Percentiles rank a stretch among this genome's conserved stretches.
Evolutionary conservation across 805 yeast species (phyloP).

Genomic region (Myxozyma udenii): DNA sequence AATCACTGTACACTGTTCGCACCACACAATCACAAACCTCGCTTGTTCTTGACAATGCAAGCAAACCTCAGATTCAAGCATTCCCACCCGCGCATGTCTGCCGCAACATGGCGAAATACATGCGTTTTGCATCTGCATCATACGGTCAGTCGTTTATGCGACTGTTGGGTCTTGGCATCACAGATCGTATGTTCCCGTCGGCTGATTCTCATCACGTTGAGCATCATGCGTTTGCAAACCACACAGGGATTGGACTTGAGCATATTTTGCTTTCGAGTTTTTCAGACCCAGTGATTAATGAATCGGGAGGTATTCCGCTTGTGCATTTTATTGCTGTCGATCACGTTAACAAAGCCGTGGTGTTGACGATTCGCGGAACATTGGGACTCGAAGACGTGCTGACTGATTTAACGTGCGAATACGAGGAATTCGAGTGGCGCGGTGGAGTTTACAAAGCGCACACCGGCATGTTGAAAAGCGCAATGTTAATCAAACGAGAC

Average conservation of each 20-base stretch:
- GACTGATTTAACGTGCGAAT: conserved; percentile 38
- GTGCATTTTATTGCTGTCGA: conserved; percentile 38
- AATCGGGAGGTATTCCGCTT: conserved; percentile 36
- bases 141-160: conserved; percentile 39
- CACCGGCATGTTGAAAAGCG: conserved; percentile 37
- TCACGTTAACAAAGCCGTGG: conserved; percentile 36
- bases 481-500: conserved; percentile 30
- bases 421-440: conserved; percentile 35
- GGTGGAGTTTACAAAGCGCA: conserved; percentile 35
- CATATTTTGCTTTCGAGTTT: conserved; percentile 37
- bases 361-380: conserved; percentile 38
- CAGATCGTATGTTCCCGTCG: conserved; percentile 30
- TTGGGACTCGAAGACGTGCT: conserved; percentile 38
- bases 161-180: conserved; percentile 34
- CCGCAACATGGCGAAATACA: conserved; percentile 36
- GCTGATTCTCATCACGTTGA: conserved; percentile 34
- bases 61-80: conserved; percentile 26
- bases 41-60: conserved; percentile 21
- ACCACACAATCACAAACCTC: conserved; percentile 28
- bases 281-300: conserved; percentile 31
- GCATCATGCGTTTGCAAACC: conserved; percentile 38
- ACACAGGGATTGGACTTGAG: conserved; percentile 34
- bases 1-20: conserved; percentile 17
- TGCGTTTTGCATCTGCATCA: conserved; percentile 38
- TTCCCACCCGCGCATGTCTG: conserved; percentile 35